Conservation (phyloP, 371 early-diverging fungal genomes). For the Mortierella sp. region DNA sequence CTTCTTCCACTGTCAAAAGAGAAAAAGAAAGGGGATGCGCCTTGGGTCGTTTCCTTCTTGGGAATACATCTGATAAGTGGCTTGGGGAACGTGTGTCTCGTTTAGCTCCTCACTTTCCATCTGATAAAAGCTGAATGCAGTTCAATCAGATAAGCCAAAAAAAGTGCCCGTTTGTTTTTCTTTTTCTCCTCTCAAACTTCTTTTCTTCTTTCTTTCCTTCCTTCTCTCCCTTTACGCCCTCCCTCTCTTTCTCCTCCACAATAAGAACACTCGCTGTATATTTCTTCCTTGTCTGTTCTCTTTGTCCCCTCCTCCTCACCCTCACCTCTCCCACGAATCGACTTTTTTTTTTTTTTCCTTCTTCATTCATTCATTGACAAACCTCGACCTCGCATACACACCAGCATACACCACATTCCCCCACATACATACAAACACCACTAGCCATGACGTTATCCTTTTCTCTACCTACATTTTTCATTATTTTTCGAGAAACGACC, state of each 20-base stretch:
- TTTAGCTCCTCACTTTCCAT: neutral
- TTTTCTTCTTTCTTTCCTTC: neutral
- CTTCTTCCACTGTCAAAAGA: neutral
- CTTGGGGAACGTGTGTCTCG: neutral
- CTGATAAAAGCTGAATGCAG: neutral
- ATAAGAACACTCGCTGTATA: neutral
- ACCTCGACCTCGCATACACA: no score
- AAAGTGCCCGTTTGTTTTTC: neutral
- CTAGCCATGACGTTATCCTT: neutral
- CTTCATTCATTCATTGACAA: neutral
- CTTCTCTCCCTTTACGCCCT: neutral
- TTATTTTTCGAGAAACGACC: constrained; percentile 86
- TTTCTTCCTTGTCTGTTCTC: neutral
- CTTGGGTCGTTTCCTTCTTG: constrained; percentile 5
- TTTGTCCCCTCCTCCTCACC: neutral
- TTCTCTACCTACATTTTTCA: constrained; percentile 81
- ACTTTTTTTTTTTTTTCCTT: neutral
- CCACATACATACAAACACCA: neutral
- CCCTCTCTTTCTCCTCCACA: neutral
- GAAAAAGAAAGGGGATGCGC: neutral
- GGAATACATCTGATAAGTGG: constrained; percentile 1
- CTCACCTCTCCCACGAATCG: neutral
- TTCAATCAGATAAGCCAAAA: constrained; percentile 22
- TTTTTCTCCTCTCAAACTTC: neutral
- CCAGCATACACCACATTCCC: neutral